These are phyloP conservation scores for Nymphaea colorata DNA, from an alignment of 164 flowering plant species.

Conservation along the genomic window DNA sequence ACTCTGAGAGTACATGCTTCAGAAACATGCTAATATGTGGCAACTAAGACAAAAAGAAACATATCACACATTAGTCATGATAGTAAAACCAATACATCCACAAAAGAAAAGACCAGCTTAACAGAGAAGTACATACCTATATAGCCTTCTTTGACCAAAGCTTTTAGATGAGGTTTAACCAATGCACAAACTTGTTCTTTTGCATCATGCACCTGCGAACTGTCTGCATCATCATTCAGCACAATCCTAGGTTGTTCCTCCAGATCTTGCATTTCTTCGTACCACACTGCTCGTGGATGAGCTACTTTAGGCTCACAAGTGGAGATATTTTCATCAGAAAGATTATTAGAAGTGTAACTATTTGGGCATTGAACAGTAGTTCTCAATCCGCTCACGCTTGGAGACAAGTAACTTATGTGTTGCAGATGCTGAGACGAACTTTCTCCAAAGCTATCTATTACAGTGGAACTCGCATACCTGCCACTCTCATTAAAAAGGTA, in stretches of 20 bases:
- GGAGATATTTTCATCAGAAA: background rate
- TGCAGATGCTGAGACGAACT: background rate
- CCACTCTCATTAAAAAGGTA: background rate
- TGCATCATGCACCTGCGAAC: conserved; percentile 3
- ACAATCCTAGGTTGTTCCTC: background rate
- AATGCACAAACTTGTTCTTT: conserved; percentile 35
- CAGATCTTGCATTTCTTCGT: background rate
- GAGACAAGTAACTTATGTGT: background rate
- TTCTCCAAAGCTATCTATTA: background rate
- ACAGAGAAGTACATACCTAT: conserved; percentile 28
- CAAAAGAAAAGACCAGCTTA: too few relatives aligned
- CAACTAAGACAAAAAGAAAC: too few relatives aligned
- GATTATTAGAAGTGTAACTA: background rate
- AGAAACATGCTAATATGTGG: too few relatives aligned
- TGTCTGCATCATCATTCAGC: background rate
- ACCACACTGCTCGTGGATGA: background rate
- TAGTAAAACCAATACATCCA: too few relatives aligned
- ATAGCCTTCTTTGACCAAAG: conserved; percentile 27
- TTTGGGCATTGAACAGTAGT: background rate
- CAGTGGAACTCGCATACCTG: background rate
- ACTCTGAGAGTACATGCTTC: too few relatives aligned
- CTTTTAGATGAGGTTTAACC: conserved; percentile 36
- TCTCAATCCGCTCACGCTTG: background rate
- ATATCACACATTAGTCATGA: too few relatives aligned
- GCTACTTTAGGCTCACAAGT: background rate